These are phyloP conservation scores for Hsuehochloa calcarea DNA, from an alignment of 176 grass and related monocot genomes.

Conservation along the genomic window DNA sequence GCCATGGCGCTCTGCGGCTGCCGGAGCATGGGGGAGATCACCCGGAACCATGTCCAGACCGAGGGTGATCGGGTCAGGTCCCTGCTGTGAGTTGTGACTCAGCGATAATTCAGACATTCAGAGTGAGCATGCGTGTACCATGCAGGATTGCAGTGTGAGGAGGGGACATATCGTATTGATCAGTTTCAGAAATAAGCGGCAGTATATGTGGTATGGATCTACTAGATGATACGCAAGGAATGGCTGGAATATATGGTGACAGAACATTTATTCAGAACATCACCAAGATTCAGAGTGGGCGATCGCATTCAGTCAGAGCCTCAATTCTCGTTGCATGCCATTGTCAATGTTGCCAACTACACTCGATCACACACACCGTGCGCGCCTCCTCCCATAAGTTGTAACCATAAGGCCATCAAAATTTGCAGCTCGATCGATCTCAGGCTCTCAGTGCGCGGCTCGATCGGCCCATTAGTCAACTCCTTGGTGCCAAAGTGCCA, in stretches of 20 bases:
- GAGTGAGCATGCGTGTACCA: background rate
- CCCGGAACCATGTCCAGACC: slow-evolving; percentile 55
- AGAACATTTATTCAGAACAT: background rate
- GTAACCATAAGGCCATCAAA: no score
- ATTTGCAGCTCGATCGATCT: no score
- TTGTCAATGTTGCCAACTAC: no score
- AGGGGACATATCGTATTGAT: background rate
- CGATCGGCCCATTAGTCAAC: no score
- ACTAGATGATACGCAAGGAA: background rate
- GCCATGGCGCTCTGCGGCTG: slow-evolving; percentile 82
- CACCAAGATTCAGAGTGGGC: background rate
- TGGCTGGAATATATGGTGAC: no score
- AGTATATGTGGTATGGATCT: background rate
- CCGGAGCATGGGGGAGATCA: slow-evolving; percentile 51
- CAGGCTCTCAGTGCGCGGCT: no score
- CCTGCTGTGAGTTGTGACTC: slow-evolving; percentile 34
- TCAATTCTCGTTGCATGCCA: no score
- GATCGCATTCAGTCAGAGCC: background rate
- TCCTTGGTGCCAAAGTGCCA: no score
- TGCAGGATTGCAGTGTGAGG: background rate
- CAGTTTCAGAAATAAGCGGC: background rate
- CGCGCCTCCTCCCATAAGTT: no score
- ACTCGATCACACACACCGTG: no score
- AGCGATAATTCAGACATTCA: background rate
- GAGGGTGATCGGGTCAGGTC: slow-evolving; percentile 60